A percentile compares a stretch with the other conserved stretches of the same genome.
Evolutionary conservation across 306 rosid species (phyloP).

Genomic region (Fragaria iinumae): DNA sequence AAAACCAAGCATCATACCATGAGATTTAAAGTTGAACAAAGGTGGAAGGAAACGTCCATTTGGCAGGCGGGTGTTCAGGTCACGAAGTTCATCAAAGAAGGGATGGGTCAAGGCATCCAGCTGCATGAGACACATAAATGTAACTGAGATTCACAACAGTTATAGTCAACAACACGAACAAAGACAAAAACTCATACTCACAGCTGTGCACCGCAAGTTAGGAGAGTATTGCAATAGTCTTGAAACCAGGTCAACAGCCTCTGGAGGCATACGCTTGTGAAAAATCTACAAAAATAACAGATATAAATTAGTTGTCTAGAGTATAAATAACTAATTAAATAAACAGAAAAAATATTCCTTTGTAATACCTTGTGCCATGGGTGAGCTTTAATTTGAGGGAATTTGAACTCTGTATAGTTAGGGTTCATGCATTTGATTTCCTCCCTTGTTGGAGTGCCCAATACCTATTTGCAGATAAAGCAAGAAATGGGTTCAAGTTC

Average conservation of each 20-base stretch:
- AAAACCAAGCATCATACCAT: slow-evolving; percentile 50
- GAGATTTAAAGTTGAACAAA: slow-evolving; percentile 82
- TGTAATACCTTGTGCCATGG: slow-evolving; percentile 94
- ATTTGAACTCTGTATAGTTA: slow-evolving; percentile 93
- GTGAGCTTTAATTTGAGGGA: slow-evolving; percentile 97
- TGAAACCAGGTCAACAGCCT: slow-evolving; percentile 96
- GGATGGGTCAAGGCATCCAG: slow-evolving; percentile 89
- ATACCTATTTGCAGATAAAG: slow-evolving; percentile 50
- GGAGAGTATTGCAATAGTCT: slow-evolving; percentile 95
- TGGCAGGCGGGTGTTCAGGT: slow-evolving; percentile 74
- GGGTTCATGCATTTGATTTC: slow-evolving; percentile 99
- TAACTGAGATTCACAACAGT: not conserved
- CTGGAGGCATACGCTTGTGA: slow-evolving; percentile 98
- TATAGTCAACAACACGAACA: not conserved
- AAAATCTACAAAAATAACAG: slow-evolving; percentile 56
- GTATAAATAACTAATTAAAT: not conserved
- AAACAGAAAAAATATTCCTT: slow-evolving; percentile 6
- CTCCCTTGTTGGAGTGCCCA: slow-evolving; percentile 98
- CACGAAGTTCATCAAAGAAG: slow-evolving; percentile 95
- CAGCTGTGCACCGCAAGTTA: slow-evolving; percentile 85
- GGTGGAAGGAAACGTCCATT: slow-evolving; percentile 97
- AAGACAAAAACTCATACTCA: slow-evolving; percentile 35
- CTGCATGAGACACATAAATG: slow-evolving; percentile 38
- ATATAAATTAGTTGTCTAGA: slow-evolving; percentile 8
- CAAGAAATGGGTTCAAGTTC: not conserved